Evolutionary conservation across 495 filamentous ascomycete genomes (phyloP), one percentile per base, ranked within the genome.

Genomic region (Penicillium tannophilum): DNA sequence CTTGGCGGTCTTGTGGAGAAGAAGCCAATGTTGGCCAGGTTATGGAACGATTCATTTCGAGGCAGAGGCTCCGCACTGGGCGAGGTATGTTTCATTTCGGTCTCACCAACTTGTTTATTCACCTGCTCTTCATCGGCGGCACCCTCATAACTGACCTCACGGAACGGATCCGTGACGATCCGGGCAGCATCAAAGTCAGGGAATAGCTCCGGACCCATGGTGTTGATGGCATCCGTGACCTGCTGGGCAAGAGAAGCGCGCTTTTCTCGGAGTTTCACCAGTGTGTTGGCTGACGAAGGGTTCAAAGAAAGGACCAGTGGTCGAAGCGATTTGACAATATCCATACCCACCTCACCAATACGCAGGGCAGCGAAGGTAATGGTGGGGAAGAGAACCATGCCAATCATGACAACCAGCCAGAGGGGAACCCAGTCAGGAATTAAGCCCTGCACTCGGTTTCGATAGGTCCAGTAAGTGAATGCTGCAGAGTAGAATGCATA

Each of bases 321-420:
- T 1, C 90, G 84, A 12, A 99, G 85, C 0, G 94, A 98, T 74
- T 98, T 99, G 75, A 92, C 62, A 48, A 99, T 97, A 66, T 99
- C 94, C 93, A 99, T 98, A 31, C 92, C 94, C 50, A 93, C 86
- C 72, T 99, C 94, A 44, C 94, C 94, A 66, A 98, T 96, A 6
- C 94, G 89, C 35, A 99, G 87, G 9, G 95, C 92, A 3, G 91
- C 93, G 68, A 96, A 97, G 4, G 92, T 96, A 72, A 97, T 89
- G 23, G 86, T 80, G 1, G 92, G 91, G 78, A 96, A 97, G 60
- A 96, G 73, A 36, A 92, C 75, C 77, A 91, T 86, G 19, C 87
- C 87, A 36, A 85, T 80, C 1, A 90, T 65, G 35, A 90, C 82
- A 33, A 96, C 82, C n/a, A 82, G 64, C 85, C 88, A 93, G 51